Conservation (phyloP, 2,329 filamentous ascomycete species). For the Fusarium longipes region DNA sequence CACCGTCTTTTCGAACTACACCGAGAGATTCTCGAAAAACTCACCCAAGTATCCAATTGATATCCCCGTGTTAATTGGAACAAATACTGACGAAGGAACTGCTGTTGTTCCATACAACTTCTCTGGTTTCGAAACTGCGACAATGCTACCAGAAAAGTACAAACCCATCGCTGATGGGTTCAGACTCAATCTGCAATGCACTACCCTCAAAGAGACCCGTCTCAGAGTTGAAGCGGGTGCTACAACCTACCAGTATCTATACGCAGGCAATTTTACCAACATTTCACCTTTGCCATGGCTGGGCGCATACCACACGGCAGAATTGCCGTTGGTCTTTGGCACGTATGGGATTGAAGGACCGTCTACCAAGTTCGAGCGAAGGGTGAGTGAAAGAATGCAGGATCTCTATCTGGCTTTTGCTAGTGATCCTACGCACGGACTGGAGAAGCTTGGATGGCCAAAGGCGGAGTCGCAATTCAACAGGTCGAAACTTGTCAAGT, state of each 20-base stretch:
- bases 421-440: constrained; percentile 14
- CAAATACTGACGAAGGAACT: constrained; percentile 33
- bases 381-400: constrained; percentile 32
- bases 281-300: constrained; percentile 35
- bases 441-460: constrained; percentile 13
- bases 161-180: constrained; percentile 14
- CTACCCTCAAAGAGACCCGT: constrained; percentile 18
- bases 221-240: constrained; percentile 24
- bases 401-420: constrained; percentile 30
- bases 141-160: constrained; percentile 14
- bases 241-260: constrained; percentile 33
- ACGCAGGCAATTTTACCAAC: constrained; percentile 37
- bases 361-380: constrained; percentile 21
- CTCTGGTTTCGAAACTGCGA: constrained; percentile 23
- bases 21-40: background rate
- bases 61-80: constrained; percentile 28
- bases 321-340: constrained; percentile 35
- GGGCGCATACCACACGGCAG: constrained; percentile 33
- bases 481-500: constrained; percentile 15
- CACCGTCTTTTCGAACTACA: constrained; percentile 29
- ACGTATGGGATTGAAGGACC: constrained; percentile 10
- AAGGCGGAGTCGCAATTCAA: background rate
- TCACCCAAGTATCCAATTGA: background rate
- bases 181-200: constrained; percentile 27
- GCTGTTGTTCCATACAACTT: constrained; percentile 31